A percentile compares a stretch with the other conserved stretches of the same genome.
phyloP scores from a whole-genome alignment of 179 eudicot genomes.

The Heliamphora pulchella region DNA sequence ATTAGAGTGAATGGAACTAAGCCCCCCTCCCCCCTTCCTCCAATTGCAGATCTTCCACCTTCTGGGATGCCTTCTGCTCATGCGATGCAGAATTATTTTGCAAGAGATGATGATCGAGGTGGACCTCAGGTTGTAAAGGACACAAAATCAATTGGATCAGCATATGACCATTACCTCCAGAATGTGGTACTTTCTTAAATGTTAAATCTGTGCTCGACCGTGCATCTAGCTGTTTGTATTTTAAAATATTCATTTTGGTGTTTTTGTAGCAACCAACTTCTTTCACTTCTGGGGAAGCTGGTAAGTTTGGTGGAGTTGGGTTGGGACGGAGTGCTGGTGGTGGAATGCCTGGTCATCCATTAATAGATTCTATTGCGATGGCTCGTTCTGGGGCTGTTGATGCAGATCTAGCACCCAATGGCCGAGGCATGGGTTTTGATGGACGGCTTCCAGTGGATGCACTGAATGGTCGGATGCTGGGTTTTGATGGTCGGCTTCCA shows the following conservation, averaged over 20 bases:
- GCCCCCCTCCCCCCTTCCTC: not conserved
- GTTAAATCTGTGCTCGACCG: not conserved
- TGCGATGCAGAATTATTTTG: constrained; percentile 35
- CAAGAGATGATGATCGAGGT: constrained; percentile 34
- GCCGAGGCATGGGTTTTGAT: constrained; percentile 39
- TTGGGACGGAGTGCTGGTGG: constrained; percentile 34
- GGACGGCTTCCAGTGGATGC: constrained; percentile 24
- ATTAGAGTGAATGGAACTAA: not conserved
- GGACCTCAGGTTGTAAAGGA: constrained; percentile 41
- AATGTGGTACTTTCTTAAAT: constrained; percentile 33
- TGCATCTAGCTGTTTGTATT: not conserved
- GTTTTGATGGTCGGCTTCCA: constrained; percentile 24
- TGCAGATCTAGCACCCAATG: constrained; percentile 36
- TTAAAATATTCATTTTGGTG: constrained; percentile 6
- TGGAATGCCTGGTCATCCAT: constrained; percentile 23
- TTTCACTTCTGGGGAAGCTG: constrained; percentile 35
- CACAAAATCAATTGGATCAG: constrained; percentile 47
- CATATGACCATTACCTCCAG: constrained; percentile 64
- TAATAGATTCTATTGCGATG: constrained; percentile 35
- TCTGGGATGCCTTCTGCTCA: constrained; percentile 34
- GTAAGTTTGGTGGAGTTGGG: constrained; percentile 28
- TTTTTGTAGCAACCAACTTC: constrained; percentile 36
- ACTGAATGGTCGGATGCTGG: constrained; percentile 37
- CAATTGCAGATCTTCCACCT: constrained; percentile 33
- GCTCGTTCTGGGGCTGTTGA: constrained; percentile 37